A percentile compares a stretch with the other conserved stretches of the same genome.
Conservation (phyloP, 768 basidiomycete species). For the Panus rudis region DNA sequence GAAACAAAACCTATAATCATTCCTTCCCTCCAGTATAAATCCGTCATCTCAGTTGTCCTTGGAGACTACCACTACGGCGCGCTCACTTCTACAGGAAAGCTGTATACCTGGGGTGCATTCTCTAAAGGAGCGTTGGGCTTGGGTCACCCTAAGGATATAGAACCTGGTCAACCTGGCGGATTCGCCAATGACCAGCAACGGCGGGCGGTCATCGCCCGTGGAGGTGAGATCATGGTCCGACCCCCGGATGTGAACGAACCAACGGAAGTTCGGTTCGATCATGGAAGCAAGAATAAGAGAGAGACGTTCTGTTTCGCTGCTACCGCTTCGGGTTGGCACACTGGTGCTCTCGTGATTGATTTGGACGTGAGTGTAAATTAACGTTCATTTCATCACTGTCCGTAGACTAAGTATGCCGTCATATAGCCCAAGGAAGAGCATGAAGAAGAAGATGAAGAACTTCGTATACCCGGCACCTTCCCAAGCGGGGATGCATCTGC, state of each 20-base stretch:
- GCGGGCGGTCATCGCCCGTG: constrained; percentile 23
- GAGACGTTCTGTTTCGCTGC: constrained; percentile 73
- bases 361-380: constrained; percentile 51
- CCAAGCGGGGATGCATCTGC: constrained; percentile 6
- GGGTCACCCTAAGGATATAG: constrained; percentile 58
- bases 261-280: constrained; percentile 67
- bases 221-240: constrained; percentile 19
- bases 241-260: constrained; percentile 50
- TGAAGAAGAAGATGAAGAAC: constrained; percentile 19
- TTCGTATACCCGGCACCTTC: constrained; percentile 26
- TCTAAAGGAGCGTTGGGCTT: constrained; percentile 80
- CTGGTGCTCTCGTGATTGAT: constrained; percentile 82
- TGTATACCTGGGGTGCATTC: constrained; percentile 77
- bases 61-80: constrained; percentile 94
- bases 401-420: background rate
- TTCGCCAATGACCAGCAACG: constrained; percentile 31
- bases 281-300: constrained; percentile 38
- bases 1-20: constrained; percentile 45
- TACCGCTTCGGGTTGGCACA: constrained; percentile 88
- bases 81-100: constrained; percentile 66
- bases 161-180: constrained; percentile 53
- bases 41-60: constrained; percentile 79
- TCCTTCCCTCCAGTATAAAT: constrained; percentile 65
- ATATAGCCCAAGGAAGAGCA: constrained; percentile 28
- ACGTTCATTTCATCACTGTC: background rate